Conservation (phyloP, 306 rosid species). For the Gastrolobium bilobum region DNA sequence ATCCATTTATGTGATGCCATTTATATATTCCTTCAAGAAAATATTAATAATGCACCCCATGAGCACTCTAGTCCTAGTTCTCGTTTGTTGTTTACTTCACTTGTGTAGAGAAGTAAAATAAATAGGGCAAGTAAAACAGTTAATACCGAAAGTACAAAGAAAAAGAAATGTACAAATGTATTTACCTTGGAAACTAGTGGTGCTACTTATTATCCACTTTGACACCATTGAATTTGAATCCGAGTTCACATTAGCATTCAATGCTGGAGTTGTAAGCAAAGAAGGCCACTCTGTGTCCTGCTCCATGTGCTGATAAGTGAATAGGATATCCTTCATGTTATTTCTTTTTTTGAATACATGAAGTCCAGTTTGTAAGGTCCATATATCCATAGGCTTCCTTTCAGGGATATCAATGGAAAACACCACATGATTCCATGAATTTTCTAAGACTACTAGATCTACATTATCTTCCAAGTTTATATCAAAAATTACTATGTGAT, state of each 20-base stretch:
- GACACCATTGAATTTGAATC: not conserved
- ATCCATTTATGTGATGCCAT: too few relatives aligned
- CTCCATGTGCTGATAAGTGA: not conserved
- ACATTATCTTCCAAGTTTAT: not conserved
- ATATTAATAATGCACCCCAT: too few relatives aligned
- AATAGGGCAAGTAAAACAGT: too few relatives aligned
- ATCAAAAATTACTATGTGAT: slow-evolving; percentile 11
- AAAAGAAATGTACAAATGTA: not conserved
- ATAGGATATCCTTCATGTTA: not conserved
- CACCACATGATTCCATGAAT: not conserved
- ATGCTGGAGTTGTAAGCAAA: not conserved
- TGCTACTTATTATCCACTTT: not conserved
- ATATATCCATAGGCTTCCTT: not conserved
- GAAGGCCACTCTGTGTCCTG: not conserved
- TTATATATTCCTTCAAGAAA: too few relatives aligned
- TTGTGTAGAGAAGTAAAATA: too few relatives aligned
- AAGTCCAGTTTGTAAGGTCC: not conserved
- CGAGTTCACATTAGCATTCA: not conserved
- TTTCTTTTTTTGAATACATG: not conserved
- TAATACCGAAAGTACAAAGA: not conserved
- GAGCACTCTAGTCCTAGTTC: too few relatives aligned
- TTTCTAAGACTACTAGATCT: not conserved
- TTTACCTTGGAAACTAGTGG: not conserved
- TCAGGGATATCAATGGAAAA: not conserved
- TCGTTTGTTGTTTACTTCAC: too few relatives aligned